Evolutionary conservation across 2,329 filamentous ascomycete genomes (phyloP).

Genomic region (Monosporascus sp.): DNA sequence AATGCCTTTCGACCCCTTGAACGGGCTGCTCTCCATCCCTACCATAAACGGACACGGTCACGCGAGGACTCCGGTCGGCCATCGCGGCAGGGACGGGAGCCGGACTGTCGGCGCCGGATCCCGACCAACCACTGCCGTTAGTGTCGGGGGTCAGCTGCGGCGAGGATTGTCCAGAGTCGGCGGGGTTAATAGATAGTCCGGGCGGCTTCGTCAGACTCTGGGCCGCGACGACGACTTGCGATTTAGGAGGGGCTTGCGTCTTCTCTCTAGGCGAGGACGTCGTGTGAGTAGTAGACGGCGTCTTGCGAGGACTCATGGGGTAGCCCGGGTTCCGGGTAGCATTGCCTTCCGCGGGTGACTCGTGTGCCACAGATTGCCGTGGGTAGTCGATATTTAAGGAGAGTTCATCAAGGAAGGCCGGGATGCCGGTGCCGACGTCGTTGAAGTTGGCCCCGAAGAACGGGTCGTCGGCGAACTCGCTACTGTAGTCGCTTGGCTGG

Average conservation of each 20-base stretch:
- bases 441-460: slow-evolving; percentile 48
- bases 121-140: slow-evolving; percentile 44
- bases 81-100: slow-evolving; percentile 35
- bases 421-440: slow-evolving; percentile 34
- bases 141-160: slow-evolving; percentile 45
- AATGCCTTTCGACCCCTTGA: slow-evolving; percentile 35
- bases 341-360: slow-evolving; percentile 6
- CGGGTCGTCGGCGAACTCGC: slow-evolving; percentile 42
- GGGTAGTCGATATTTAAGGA: slow-evolving; percentile 10
- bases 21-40: slow-evolving; percentile 31
- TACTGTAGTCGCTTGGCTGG: slow-evolving; percentile 43
- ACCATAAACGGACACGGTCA: slow-evolving; percentile 53
- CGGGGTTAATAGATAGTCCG: slow-evolving; percentile 26
- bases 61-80: slow-evolving; percentile 45
- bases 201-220: slow-evolving; percentile 38
- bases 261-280: slow-evolving; percentile 30
- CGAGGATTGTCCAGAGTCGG: slow-evolving; percentile 25
- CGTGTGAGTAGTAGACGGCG: slow-evolving; percentile 42
- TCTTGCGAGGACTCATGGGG: slow-evolving; percentile 49
- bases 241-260: slow-evolving; percentile 1
- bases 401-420: slow-evolving; percentile 40
- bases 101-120: slow-evolving; percentile 38
- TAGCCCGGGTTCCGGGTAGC: slow-evolving; percentile 18
- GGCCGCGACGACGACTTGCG: slow-evolving; percentile 31
- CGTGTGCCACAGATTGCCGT: slow-evolving; percentile 3